These are phyloP conservation scores for Amaranthus hypochondriacus DNA, from an alignment of 148 eudicot species.

Conservation along the genomic window DNA sequence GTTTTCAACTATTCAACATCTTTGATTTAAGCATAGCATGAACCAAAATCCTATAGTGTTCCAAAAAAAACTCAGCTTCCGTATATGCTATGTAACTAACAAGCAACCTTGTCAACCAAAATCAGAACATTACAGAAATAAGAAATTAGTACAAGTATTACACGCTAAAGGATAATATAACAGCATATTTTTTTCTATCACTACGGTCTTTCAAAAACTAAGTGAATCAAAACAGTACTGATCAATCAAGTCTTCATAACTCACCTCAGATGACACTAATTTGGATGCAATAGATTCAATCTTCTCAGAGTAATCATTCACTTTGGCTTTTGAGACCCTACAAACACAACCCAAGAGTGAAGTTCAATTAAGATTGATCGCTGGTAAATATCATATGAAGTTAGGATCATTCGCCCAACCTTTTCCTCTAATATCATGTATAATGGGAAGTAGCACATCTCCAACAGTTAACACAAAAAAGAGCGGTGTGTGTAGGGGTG, in stretches of 20 bases:
- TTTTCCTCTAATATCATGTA: background rate
- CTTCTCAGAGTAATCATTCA: conserved; percentile 84
- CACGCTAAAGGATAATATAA: background rate
- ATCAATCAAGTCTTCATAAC: conserved; percentile 17
- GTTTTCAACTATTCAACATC: background rate
- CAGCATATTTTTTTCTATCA: conserved; percentile 5
- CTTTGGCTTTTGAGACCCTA: conserved; percentile 70
- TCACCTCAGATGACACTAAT: conserved; percentile 51
- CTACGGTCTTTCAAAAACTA: background rate
- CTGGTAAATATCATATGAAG: background rate
- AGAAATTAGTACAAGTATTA: background rate
- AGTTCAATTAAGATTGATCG: background rate
- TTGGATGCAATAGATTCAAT: conserved; percentile 76
- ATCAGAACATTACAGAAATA: background rate
- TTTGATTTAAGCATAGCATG: background rate
- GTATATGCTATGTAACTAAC: background rate
- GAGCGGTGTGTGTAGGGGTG: too few relatives aligned
- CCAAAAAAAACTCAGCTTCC: background rate
- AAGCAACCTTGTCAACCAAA: background rate
- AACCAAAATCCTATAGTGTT: background rate
- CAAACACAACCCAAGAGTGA: conserved; percentile 16
- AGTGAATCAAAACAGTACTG: background rate
- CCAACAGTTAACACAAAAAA: too few relatives aligned
- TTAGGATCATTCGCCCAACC: background rate
- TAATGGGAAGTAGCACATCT: too few relatives aligned